These are phyloP conservation scores for Fusarium compactum DNA, from an alignment of 2,329 filamentous ascomycete species.

Conservation along the genomic window DNA sequence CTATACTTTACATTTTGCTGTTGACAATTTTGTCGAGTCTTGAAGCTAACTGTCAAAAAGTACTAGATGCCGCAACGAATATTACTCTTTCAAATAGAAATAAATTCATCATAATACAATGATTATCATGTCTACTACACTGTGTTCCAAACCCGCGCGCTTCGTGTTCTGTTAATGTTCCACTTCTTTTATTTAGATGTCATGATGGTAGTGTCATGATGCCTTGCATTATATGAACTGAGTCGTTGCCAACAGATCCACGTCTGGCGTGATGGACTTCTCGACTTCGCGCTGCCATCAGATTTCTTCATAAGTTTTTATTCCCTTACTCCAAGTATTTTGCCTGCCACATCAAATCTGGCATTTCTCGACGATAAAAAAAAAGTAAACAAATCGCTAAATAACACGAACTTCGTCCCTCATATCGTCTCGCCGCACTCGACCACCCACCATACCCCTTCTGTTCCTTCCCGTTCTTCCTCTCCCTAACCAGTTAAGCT, in stretches of 20 bases:
- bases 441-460: slow-evolving; percentile 84
- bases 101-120: background rate
- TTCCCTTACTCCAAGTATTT: background rate
- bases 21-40: slow-evolving; percentile 5
- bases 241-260: background rate
- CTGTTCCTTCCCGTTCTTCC: slow-evolving; percentile 90
- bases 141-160: background rate
- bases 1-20: slow-evolving; percentile 27
- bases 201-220: background rate
- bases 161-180: background rate
- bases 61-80: slow-evolving; percentile 5
- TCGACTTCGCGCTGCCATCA: background rate
- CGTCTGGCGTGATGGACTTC: background rate
- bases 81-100: background rate
- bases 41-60: slow-evolving; percentile 45
- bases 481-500: slow-evolving; percentile 95
- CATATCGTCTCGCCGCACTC: slow-evolving; percentile 61
- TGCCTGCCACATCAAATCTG: background rate
- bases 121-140: background rate
- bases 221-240: background rate
- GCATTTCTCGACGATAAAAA: background rate
- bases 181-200: background rate
- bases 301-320: background rate
- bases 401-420: slow-evolving; percentile 58
- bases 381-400: slow-evolving; percentile 5